Evolutionary conservation across 2,329 filamentous ascomycete species (phyloP), one percentile per base, ranked within the genome.

Genomic region (Ophiocordyceps camponoti-floridani): DNA sequence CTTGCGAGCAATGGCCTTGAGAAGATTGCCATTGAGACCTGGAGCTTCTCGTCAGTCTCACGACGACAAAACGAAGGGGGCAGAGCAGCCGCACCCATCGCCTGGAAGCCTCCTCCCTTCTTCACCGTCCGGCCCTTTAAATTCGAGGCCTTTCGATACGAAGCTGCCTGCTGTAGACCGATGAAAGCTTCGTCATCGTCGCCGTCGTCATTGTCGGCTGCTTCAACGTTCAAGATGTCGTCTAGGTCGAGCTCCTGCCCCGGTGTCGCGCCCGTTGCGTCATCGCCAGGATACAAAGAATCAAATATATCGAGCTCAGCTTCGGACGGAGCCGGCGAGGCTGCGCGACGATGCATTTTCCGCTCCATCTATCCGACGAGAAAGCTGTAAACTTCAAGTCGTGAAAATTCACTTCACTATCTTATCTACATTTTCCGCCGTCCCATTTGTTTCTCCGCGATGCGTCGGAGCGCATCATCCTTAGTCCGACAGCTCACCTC

Each of bases 61-160:
- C 11, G 6, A n/a, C 4, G 27, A 8, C 19, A 33, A 26, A 19
- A 16, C 3, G 7, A 6, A 26, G 26, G 13, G 18, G 28, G 27
- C 10, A 27, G 19, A 41, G 40, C 26, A 14, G 27, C 19, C 65
- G 47, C 63, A 79, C 76, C 84, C 88, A 98, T 95, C 42, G 84
- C 82, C 61, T 98, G 91, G 58, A 98, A 98, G 44, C 89, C 91
- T 55, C 91, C 91, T 35, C 88, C 84, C 63, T 96, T 98, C 68
- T 95, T 95, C 30, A 85, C 84, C 3, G 80, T 82, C 50, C 83
- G 83, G 18, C 85, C 84, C 61, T 89, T 91, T 8, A 91, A 54
- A 57, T 88, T 91, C 10, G 82, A 73, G 1, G 77, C 69, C 58
- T 95, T 96, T 49, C 89, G 72, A 58, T 95, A 95, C 4, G 84